Evolutionary conservation across 305 asterid species (phyloP).

Genomic region (Andrographis paniculata): DNA sequence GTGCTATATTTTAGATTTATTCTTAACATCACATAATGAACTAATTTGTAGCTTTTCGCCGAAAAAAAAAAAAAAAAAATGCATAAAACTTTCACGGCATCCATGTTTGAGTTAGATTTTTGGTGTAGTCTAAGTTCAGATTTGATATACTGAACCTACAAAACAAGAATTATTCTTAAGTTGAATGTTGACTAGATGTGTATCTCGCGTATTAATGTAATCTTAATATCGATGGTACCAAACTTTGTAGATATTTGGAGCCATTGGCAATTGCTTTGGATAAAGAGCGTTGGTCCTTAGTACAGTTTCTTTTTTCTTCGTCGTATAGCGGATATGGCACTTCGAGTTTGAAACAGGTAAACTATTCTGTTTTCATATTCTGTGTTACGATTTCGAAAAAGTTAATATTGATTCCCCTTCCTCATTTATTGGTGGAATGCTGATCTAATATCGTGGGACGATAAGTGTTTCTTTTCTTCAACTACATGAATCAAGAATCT

Average conservation of each 20-base stretch:
- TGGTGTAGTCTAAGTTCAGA: neutral
- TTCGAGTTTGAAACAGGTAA: slow-evolving; percentile 94
- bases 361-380: slow-evolving; percentile 12
- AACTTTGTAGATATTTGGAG: slow-evolving; percentile 68
- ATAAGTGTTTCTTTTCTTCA: neutral
- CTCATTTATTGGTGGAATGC: slow-evolving; percentile 8
- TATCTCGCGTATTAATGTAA: slow-evolving; percentile 1
- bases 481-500: neutral
- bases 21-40: too few relatives aligned
- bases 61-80: neutral
- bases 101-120: neutral
- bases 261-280: slow-evolving; percentile 86
- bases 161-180: neutral
- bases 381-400: slow-evolving; percentile 7
- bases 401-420: slow-evolving; percentile 6
- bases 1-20: too few relatives aligned
- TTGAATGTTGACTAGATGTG: slow-evolving; percentile 1
- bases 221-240: slow-evolving; percentile 18
- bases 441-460: neutral
- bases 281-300: slow-evolving; percentile 88
- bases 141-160: neutral
- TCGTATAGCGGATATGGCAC: slow-evolving; percentile 87
- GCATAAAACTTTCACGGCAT: too few relatives aligned
- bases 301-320: slow-evolving; percentile 85
- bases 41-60: too few relatives aligned